phyloP scores from a whole-genome alignment of 2,329 filamentous ascomycete species.

The Botryotinia globosa region DNA sequence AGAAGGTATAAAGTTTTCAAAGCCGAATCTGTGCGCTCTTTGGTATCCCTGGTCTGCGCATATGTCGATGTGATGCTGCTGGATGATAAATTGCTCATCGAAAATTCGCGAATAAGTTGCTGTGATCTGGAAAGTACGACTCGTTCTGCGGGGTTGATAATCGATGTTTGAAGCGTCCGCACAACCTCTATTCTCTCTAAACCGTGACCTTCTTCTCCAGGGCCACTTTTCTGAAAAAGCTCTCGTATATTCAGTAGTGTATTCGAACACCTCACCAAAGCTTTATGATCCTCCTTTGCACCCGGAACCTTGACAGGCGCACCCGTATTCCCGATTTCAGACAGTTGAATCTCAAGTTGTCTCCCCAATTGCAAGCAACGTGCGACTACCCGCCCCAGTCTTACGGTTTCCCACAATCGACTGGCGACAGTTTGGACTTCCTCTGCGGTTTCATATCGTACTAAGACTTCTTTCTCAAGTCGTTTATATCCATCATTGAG shows the following conservation, averaged over 20 bases:
- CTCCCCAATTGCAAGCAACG: conserved; percentile 78
- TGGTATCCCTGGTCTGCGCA: conserved; percentile 69
- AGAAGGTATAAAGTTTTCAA: conserved; percentile 76
- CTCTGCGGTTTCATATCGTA: conserved; percentile 81
- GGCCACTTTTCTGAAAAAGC: conserved; percentile 63
- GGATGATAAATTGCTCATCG: conserved; percentile 58
- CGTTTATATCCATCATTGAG: conserved; percentile 83
- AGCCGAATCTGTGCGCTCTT: conserved; percentile 69
- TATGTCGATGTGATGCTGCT: conserved; percentile 53
- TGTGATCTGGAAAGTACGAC: conserved; percentile 71
- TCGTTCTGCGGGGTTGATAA: conserved; percentile 70
- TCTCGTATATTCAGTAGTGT: conserved; percentile 75
- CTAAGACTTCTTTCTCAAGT: conserved; percentile 80
- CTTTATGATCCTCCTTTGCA: conserved; percentile 64
- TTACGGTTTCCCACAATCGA: conserved; percentile 76
- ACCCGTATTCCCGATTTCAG: conserved; percentile 53
- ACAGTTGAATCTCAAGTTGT: conserved; percentile 82
- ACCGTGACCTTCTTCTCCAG: conserved; percentile 72
- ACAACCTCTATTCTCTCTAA: conserved; percentile 73
- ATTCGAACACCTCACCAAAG: conserved; percentile 77
- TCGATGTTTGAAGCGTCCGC: conserved; percentile 63
- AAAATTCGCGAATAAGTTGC: conserved; percentile 80
- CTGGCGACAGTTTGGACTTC: conserved; percentile 75
- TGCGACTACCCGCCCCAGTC: conserved; percentile 71
- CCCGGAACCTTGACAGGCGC: conserved; percentile 39